These are phyloP conservation scores for Calonectria honghensis DNA, from an alignment of 2,329 filamentous ascomycete species.

Conservation along the genomic window DNA sequence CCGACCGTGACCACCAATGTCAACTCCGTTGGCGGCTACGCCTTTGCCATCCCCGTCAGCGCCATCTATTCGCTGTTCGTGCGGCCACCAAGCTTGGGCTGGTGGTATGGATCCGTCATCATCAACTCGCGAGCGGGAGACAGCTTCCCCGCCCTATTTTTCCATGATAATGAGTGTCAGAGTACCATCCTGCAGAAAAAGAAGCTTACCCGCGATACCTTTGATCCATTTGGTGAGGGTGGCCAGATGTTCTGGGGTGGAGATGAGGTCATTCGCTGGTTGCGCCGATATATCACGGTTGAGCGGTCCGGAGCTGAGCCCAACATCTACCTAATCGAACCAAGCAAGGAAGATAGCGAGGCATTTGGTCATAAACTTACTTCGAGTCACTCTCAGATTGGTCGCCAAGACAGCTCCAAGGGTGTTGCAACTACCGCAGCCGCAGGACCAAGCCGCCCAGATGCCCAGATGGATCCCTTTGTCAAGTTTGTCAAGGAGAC, in stretches of 20 bases:
- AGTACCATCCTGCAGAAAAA: constrained; percentile 96
- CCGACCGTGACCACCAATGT: constrained; percentile 88
- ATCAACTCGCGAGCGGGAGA: constrained; percentile 94
- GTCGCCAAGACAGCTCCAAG: constrained; percentile 58
- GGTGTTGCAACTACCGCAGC: constrained; percentile 55
- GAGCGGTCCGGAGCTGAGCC: constrained; percentile 91
- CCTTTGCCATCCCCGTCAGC: constrained; percentile 92
- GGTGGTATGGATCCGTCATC: constrained; percentile 98
- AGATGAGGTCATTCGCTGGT: constrained; percentile 94
- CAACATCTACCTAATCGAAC: constrained; percentile 93
- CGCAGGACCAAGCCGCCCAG: constrained; percentile 66
- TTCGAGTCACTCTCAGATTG: constrained; percentile 54
- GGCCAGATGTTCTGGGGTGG: constrained; percentile 98
- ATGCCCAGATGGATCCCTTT: constrained; percentile 92
- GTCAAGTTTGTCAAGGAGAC: constrained; percentile 96
- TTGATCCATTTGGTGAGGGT: constrained; percentile 90
- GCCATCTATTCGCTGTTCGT: constrained; percentile 94
- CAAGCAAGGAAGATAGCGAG: constrained; percentile 86
- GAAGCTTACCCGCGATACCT: constrained; percentile 86
- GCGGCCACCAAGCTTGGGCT: constrained; percentile 92
- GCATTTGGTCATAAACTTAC: constrained; percentile 83
- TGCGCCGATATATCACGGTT: constrained; percentile 88
- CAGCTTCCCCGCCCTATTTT: constrained; percentile 96
- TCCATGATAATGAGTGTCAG: constrained; percentile 97
- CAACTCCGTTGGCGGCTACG: constrained; percentile 84